These are phyloP conservation scores for Debaryomyces fabryi DNA, from an alignment of 1,139 yeast genomes.

Conservation along the genomic window DNA sequence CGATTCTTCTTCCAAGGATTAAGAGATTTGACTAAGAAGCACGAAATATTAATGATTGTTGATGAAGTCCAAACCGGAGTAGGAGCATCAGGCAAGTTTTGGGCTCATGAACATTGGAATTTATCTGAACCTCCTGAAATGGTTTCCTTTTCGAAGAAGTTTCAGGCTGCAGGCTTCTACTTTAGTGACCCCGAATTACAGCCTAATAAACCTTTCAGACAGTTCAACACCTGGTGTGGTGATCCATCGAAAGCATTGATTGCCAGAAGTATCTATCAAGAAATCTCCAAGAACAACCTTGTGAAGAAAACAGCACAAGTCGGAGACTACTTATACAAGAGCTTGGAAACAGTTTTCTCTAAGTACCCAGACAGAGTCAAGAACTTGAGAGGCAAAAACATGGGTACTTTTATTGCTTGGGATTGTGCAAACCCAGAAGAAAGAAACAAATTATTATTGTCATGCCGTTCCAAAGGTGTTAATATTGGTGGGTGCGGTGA, in stretches of 20 bases:
- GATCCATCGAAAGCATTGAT: constrained; percentile 71
- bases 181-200: constrained; percentile 64
- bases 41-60: constrained; percentile 62
- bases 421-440: constrained; percentile 49
- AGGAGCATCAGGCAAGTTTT: constrained; percentile 70
- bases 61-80: constrained; percentile 81
- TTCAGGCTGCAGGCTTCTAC: constrained; percentile 80
- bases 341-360: constrained; percentile 44
- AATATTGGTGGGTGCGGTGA: constrained; percentile 79
- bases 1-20: constrained; percentile 63
- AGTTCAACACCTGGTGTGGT: constrained; percentile 86
- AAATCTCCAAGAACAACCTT: constrained; percentile 54
- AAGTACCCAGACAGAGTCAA: constrained; percentile 48
- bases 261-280: constrained; percentile 65
- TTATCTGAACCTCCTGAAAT: constrained; percentile 67
- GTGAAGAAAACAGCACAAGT: constrained; percentile 54
- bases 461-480: constrained; percentile 57
- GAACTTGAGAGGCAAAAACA: constrained; percentile 66
- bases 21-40: constrained; percentile 61
- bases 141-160: constrained; percentile 75
- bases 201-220: constrained; percentile 69
- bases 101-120: constrained; percentile 77
- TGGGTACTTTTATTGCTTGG: constrained; percentile 81
- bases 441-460: constrained; percentile 55
- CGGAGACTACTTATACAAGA: constrained; percentile 59